Conservation (phyloP, 106 monocot species). For the Xerophyta viscosa region DNA sequence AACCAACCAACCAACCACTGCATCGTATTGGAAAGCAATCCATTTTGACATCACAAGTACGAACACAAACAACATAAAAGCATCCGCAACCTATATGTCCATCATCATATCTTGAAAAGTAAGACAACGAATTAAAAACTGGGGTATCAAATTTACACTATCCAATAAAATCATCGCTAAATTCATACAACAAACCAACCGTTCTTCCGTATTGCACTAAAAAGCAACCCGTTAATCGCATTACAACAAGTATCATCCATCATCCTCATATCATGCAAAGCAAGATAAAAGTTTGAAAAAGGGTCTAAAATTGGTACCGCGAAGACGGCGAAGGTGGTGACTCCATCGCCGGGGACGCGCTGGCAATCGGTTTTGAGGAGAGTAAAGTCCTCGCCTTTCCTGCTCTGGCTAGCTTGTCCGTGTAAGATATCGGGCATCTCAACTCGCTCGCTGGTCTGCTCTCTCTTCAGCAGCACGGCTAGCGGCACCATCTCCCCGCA, state of each 20-base stretch:
- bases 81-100: too few relatives aligned
- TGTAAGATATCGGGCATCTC: conserved; percentile 67
- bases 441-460: conserved; percentile 56
- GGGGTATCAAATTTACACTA: too few relatives aligned
- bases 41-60: too few relatives aligned
- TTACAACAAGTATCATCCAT: not conserved
- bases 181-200: too few relatives aligned
- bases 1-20: too few relatives aligned
- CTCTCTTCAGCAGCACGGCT: conserved; percentile 68
- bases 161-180: too few relatives aligned
- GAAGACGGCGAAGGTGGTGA: conserved; percentile 70
- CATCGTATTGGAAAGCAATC: too few relatives aligned
- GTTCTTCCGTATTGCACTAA: too few relatives aligned
- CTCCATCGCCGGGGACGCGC: conserved; percentile 49
- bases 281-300: not conserved
- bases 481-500: conserved; percentile 49
- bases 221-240: too few relatives aligned
- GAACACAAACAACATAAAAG: too few relatives aligned
- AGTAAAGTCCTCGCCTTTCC: conserved; percentile 90
- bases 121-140: too few relatives aligned
- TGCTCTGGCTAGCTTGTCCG: conserved; percentile 75
- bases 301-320: conserved; percentile 29
- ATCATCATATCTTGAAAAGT: too few relatives aligned
- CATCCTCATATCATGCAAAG: not conserved
- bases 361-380: conserved; percentile 66